Evolutionary conservation across 139 green algal species (phyloP), one percentile per base, ranked within the genome.

Genomic region (Desmodesmus armatus): DNA sequence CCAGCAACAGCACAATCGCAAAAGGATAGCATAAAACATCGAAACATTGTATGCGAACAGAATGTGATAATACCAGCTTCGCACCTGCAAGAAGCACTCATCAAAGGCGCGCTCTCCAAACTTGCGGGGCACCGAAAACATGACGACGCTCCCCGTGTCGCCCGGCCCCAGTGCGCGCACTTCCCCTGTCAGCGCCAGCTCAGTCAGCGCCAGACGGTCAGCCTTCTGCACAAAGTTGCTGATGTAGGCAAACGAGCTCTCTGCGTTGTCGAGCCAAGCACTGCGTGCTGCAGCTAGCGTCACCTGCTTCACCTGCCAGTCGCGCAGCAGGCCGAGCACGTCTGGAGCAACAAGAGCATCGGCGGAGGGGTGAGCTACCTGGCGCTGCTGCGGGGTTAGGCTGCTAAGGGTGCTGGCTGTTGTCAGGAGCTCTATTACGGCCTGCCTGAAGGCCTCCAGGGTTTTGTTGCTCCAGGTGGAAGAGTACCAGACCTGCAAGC

Each of bases 401-500:
- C n/a, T n/a, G n/a, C n/a, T n/a, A n/a, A n/a, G n/a, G n/a, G n/a
- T n/a, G n/a, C n/a, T n/a, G n/a, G n/a, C n/a, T n/a, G n/a, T n/a
- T 27, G 15, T 9, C 87, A 58, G 2, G 63, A 47, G 0, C 1
- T 23, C 53, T 78, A 25, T 27, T 25, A 93, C 49, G 5, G 87
- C 82, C 0, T 13, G 21, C 9, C 82, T 67, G 82, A 93, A 93
- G 49, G 80, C 69, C 27, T 55, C 29, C 19, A 76, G 63, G 3
- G 90, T 79, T 0, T 29, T 58, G 0, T 41, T 58, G 2, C 51
- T 87, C 90, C 90, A 93, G 2, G 76, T 58, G 9, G 89, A 40
- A 3, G 82, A 90, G 81, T 82, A 93, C 87, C 90, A 93, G 67
- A 91, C 90, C 89, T 92, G 86, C 66, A 47, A 13, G 15, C 13